Base-by-base conservation (phyloP, 805 yeast genomes). In the Maudiozyma saulgeensis region DNA sequence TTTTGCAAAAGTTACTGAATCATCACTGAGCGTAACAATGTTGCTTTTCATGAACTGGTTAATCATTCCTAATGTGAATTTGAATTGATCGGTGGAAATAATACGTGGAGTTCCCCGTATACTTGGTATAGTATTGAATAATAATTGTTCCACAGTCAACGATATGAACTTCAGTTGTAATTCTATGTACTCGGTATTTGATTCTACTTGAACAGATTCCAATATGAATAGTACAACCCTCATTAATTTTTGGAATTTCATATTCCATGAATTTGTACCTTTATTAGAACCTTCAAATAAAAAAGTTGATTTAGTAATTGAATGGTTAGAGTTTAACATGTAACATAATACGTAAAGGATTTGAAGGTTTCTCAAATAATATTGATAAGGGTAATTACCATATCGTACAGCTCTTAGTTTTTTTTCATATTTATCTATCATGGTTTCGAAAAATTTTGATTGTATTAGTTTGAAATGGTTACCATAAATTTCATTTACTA, bases 211-310 rank as follows among this genome's bases (percentile, higher is more conserved):
- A 2, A 38, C 38, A 1, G 67, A 57, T 25, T 55, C 52, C 26
- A 62, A 56, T 5, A 64, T 50, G 45, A 57, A 65, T 19, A 56
- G 42, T 3, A 58, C 51, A 39, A 62, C 51, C 45, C 69, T 49
- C 23, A 64, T 51, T 1, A 60, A 37, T 44, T 58, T 58, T 46
- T 63, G 63, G 25, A 62, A 61, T 28, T 48, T 45, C 9, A 56
- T 49, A 42, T 59, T 57, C 66, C 67, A 64, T 18, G 32, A 49
- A 42, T 52, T 55, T 6, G 51, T 28, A 1, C 54, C 59, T 25
- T 54, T 38, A 6, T 55, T 44, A 15, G 64, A 55, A 39, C 59
- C 56, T 19, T 53, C 38, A 16, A 53, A 43, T 6, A 51, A 49
- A 9, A 57, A 19, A 2, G 57, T 52, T 32, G 45, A 49, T 9